Evolutionary conservation across 2,329 filamentous ascomycete species (phyloP).

Genomic region (Penicillium sp.): DNA sequence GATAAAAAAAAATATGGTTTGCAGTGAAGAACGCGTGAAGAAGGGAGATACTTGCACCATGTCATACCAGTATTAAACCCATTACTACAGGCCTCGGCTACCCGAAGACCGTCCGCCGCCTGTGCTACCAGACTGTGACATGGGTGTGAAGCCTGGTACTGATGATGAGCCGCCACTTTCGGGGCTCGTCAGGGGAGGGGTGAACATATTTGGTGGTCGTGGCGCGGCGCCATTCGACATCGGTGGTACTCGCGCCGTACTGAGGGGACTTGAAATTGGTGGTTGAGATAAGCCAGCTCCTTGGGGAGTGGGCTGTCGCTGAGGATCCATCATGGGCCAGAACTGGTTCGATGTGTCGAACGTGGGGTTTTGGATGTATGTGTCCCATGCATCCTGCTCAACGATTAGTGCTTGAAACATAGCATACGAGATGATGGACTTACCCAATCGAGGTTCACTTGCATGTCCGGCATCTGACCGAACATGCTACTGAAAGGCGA

Average conservation of each 20-base stretch:
- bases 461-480: slow-evolving; percentile 56
- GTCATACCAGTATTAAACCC: not conserved
- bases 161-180: slow-evolving; percentile 14
- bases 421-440: slow-evolving; percentile 25
- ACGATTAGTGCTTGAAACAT: not conserved
- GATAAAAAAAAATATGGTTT: not conserved
- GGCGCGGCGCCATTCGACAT: slow-evolving; percentile 15
- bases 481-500: slow-evolving; percentile 57
- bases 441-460: slow-evolving; percentile 63
- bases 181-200: slow-evolving; percentile 13
- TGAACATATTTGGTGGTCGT: slow-evolving; percentile 15
- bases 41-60: not conserved
- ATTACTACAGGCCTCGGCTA: not conserved
- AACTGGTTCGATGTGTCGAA: slow-evolving; percentile 42
- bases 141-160: slow-evolving; percentile 15
- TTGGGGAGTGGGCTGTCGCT: slow-evolving; percentile 26
- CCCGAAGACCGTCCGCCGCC: slow-evolving; percentile 13
- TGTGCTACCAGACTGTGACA: slow-evolving; percentile 12
- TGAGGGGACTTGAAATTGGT: slow-evolving; percentile 22
- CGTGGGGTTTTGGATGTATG: slow-evolving; percentile 62
- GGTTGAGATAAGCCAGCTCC: slow-evolving; percentile 15
- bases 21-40: not conserved
- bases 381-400: slow-evolving; percentile 65
- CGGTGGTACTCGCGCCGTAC: slow-evolving; percentile 18
- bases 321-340: slow-evolving; percentile 39